phyloP scores from a whole-genome alignment of 495 filamentous ascomycete genomes.

The Xylaria sp. region DNA sequence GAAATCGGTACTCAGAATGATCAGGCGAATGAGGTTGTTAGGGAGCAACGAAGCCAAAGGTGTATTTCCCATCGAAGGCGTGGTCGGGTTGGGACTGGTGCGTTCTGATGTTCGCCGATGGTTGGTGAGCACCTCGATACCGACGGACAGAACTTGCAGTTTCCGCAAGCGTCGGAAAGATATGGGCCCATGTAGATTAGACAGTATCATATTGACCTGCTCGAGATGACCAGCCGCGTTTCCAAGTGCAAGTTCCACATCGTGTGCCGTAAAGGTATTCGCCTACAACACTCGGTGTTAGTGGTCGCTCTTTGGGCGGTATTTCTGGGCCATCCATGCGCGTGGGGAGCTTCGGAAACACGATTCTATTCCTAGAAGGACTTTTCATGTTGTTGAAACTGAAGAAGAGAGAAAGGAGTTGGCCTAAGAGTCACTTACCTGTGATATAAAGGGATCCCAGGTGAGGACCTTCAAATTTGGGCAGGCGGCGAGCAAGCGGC shows the following conservation, averaged over 20 bases:
- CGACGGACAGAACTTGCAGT: neutral
- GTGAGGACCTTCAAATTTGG: neutral
- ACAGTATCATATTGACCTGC: neutral
- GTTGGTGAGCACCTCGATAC: neutral
- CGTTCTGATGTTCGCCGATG: neutral
- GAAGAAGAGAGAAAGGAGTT: neutral
- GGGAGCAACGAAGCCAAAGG: constrained; percentile 8
- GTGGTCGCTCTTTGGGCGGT: neutral
- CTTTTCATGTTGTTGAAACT: neutral
- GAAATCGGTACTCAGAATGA: neutral
- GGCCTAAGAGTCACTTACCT: neutral
- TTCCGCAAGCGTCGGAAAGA: neutral
- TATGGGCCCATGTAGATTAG: neutral
- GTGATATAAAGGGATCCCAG: neutral
- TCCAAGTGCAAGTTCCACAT: neutral
- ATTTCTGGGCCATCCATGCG: neutral
- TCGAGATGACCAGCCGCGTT: neutral
- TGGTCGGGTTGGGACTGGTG: neutral
- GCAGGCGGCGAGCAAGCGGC: neutral
- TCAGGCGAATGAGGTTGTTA: neutral
- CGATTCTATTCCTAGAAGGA: neutral
- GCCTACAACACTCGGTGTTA: neutral
- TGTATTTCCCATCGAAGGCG: neutral
- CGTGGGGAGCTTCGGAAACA: neutral
- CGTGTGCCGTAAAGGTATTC: neutral